Evolutionary conservation across 768 basidiomycete genomes (phyloP), one percentile per base, ranked within the genome.

Genomic region (Boletus coccyginus): DNA sequence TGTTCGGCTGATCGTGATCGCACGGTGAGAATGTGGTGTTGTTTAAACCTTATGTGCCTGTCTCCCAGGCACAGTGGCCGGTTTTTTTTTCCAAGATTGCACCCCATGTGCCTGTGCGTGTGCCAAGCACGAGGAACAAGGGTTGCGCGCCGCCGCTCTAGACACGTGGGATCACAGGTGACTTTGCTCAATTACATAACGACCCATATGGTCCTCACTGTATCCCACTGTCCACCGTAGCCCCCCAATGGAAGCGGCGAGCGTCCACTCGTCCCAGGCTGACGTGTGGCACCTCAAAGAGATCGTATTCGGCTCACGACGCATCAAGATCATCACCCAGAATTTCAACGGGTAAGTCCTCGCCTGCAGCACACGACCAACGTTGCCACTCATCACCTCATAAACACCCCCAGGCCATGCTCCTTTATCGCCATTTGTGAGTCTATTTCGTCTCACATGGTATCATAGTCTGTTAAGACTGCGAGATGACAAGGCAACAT

Each of bases 361-460:
- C 7, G 14, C 14, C 32, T 8, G 7, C 39, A 17, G 10, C 39
- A 19, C 16, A 40, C 39, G 39, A 8, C 10, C 17, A 4, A 16
- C 5, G n/a, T 9, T 21, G 35, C 16, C 7, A n/a, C 39, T 40
- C 39, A 19, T 4, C 6, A 5, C 35, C n/a, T n/a, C 39, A 17
- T 40, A 7, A 36, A 10, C 21, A 16, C 42, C 16, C 36, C 8
- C 66, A 94, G 93, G 10, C 92, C 93, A 10, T 95, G 93, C 66
- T 93, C 91, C 0, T 90, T 95, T 61, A 92, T 95, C 63, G 93
- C 92, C 29, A 89, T 94, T 56, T 94, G 91, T 90, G 65, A 62
- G 46, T 66, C 36, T 12, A 0, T 38, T 33, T 5, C 29, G 11
- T 31, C 12, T 11, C 12, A 6, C 29, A 11, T 40, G 21, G 11